Percentiles rank a stretch among this genome's conserved stretches.
Evolutionary conservation across 495 filamentous ascomycete species (phyloP).

Genomic region (Bathelium albidoporum): DNA sequence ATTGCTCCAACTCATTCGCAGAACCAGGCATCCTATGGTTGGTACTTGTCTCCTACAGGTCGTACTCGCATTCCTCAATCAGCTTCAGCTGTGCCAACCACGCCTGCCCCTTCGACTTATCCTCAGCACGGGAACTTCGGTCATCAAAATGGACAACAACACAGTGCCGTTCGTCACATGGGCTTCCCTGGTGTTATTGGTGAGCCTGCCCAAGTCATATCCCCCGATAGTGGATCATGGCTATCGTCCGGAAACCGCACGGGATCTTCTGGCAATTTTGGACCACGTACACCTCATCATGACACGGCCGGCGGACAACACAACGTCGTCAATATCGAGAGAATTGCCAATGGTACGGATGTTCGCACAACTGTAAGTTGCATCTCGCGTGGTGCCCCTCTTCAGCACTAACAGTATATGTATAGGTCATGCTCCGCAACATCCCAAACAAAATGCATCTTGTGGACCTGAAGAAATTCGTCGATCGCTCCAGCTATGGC

Average conservation of each 20-base stretch:
- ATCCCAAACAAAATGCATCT: conserved; percentile 82
- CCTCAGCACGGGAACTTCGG: not conserved
- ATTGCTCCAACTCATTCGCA: not conserved
- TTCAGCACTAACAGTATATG: not conserved
- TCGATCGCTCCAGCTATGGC: conserved; percentile 68
- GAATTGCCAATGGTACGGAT: conserved; percentile 15
- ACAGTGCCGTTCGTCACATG: not conserved
- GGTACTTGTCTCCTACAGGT: conserved; percentile 13
- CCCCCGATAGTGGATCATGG: not conserved
- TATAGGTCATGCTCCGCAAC: conserved; percentile 88
- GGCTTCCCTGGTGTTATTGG: not conserved
- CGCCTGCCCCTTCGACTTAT: not conserved
- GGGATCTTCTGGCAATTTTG: not conserved
- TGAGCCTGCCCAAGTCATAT: not conserved
- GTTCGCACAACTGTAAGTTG: conserved; percentile 18
- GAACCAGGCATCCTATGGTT: not conserved
- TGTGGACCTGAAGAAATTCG: conserved; percentile 60
- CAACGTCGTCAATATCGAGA: conserved; percentile 9
- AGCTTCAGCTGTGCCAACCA: not conserved
- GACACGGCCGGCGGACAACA: not conserved
- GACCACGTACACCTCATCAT: not conserved
- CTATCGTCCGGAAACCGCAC: not conserved
- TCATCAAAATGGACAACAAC: not conserved
- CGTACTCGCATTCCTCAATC: conserved; percentile 6
- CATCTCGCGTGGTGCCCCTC: not conserved